Base-by-base conservation (phyloP, 2,329 filamentous ascomycete genomes). In the Diaporthe destruens region DNA sequence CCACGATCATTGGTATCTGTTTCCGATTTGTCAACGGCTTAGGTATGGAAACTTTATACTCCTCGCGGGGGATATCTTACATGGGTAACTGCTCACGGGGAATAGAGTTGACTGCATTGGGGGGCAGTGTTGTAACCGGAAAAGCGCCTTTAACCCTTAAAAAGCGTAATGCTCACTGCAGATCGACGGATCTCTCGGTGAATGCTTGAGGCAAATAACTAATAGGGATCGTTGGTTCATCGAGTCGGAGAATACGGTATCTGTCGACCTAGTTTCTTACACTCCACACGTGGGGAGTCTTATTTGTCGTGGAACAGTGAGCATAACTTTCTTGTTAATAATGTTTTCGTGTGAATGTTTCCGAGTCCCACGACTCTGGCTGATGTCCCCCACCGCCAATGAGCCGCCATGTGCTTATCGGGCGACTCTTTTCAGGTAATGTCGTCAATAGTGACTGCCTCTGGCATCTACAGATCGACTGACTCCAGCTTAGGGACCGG, bases 401-500 rank as follows among this genome's bases (percentile, higher is more conserved):
- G 59, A 51, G 20, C 29, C 29, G 11, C 11, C 59, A 36, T 49
- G 18, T 16, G 18, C 34, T 8, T 34, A 44, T 49, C 18, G 42
- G 12, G 39, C 29, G 44, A 25, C 14, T n/a, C n/a, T 23, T 51
- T 18, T 9, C 20, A 51, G n/a, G 20, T 2, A 23, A 65, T 65
- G 61, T 34, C 59, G 44, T 65, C 61, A 18, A n/a, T 29, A 49
- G 44, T 29, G 44, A 1, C 36, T 9, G 9, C 32, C 23, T 20
- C 44, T 14, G 23, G 47, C 6, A 6, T 36, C 20, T 65, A 51
- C 36, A 65, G 61, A 32, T n/a, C 44, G 14, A 44, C 61, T 16
- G 61, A 65, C 11, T 65, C 61, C 14, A 65, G 61, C 20, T 18
- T 44, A 36, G 59, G n/a, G n/a, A n/a, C n/a, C n/a, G 59, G 29